Conservation (phyloP, 129 eudicot species). For the Centrapalus pauciflorus region DNA sequence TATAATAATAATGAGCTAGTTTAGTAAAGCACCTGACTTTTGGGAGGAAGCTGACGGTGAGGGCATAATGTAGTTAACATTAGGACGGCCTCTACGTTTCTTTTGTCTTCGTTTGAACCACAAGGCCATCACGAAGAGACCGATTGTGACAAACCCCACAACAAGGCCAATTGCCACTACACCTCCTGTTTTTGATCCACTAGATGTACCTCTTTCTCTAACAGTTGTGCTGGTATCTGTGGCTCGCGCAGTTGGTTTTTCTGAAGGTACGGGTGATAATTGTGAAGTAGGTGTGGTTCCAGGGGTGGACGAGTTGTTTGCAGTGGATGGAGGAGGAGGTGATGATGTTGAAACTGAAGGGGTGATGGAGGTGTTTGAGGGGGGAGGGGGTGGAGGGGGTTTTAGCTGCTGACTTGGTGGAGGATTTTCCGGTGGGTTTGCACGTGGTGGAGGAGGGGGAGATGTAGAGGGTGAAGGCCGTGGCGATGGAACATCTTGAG, state of each 20-base stretch:
- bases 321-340: constrained; percentile 36
- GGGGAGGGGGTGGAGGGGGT: constrained; percentile 40
- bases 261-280: constrained; percentile 41
- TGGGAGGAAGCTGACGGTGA: constrained; percentile 86
- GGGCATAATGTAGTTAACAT: constrained; percentile 47
- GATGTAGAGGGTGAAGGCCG: constrained; percentile 7
- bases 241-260: constrained; percentile 62
- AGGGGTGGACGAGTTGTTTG: constrained; percentile 28
- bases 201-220: constrained; percentile 26
- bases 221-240: constrained; percentile 30
- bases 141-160: constrained; percentile 50
- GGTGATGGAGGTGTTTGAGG: constrained; percentile 27
- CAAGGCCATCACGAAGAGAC: constrained; percentile 56
- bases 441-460: constrained; percentile 41
- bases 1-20: neutral
- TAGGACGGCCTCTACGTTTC: constrained; percentile 38
- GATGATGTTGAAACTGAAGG: constrained; percentile 41
- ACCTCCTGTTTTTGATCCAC: constrained; percentile 36
- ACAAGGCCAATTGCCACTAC: constrained; percentile 53
- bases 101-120: constrained; percentile 55
- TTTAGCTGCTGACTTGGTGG: constrained; percentile 17
- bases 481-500: constrained; percentile 39
- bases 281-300: constrained; percentile 28
- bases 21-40: constrained; percentile 59
- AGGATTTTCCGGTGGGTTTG: constrained; percentile 29